Evolutionary conservation across 2,329 filamentous ascomycete species (phyloP).

Genomic region (Hypoxylon sp.): DNA sequence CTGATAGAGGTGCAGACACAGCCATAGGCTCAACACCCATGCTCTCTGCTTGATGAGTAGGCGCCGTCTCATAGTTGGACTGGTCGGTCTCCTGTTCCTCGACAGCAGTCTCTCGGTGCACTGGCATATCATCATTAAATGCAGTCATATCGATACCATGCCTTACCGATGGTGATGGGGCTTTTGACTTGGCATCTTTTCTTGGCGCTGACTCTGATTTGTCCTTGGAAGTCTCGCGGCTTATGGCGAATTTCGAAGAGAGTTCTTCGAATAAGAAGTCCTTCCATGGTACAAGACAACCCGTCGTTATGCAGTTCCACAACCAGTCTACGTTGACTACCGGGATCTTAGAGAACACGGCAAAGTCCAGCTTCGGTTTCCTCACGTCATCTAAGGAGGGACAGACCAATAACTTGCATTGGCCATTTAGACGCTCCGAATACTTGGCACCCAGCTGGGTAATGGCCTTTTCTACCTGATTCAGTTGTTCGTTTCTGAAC

Average conservation of each 20-base stretch:
- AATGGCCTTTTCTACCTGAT: slow-evolving; percentile 85
- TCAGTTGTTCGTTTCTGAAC: slow-evolving; percentile 85
- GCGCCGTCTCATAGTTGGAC: slow-evolving; percentile 59
- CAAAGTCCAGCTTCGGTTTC: slow-evolving; percentile 84
- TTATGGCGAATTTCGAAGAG: slow-evolving; percentile 49
- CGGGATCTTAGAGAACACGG: slow-evolving; percentile 80
- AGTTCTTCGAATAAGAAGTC: slow-evolving; percentile 65
- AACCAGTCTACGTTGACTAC: slow-evolving; percentile 89
- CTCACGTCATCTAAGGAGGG: slow-evolving; percentile 70
- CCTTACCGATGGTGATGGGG: slow-evolving; percentile 38
- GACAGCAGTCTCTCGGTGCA: slow-evolving; percentile 30
- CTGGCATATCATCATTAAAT: slow-evolving; percentile 56
- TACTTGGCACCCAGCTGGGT: slow-evolving; percentile 84
- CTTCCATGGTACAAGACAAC: slow-evolving; percentile 62
- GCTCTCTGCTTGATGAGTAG: slow-evolving; percentile 55
- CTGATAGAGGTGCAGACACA: slow-evolving; percentile 57
- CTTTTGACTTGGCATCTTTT: slow-evolving; percentile 34
- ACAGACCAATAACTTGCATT: slow-evolving; percentile 84
- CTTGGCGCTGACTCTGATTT: slow-evolving; percentile 44
- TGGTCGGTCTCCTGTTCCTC: slow-evolving; percentile 38
- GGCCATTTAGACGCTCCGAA: slow-evolving; percentile 79
- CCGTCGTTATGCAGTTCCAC: slow-evolving; percentile 80
- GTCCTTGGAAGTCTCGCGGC: slow-evolving; percentile 35
- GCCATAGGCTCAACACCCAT: slow-evolving; percentile 49
- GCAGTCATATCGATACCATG: slow-evolving; percentile 59